Percentiles rank a stretch among this genome's conserved stretches.
Evolutionary conservation across 2,329 filamentous ascomycete genomes (phyloP).

Genomic region (Fusarium nygamai): DNA sequence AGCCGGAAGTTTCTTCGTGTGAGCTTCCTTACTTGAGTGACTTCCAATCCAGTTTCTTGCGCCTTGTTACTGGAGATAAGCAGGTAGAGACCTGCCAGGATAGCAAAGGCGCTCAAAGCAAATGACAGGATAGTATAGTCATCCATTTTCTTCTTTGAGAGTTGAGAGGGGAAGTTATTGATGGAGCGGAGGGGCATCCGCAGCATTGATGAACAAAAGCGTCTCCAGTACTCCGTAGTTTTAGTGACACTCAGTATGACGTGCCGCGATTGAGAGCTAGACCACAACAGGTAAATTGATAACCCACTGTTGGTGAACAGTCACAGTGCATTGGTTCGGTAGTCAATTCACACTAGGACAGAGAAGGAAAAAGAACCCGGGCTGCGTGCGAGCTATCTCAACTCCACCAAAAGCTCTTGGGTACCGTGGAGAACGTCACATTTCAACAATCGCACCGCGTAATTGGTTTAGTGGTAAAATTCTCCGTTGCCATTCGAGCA

Average conservation of each 20-base stretch:
- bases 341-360: neutral
- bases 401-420: rapidly evolving
- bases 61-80: neutral
- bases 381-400: too few relatives aligned
- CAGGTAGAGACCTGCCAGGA: neutral
- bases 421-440: rapidly evolving
- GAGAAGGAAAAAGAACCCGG: neutral
- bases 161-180: neutral
- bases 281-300: neutral
- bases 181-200: neutral
- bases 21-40: slow-evolving; percentile 20
- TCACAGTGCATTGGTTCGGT: neutral
- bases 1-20: neutral
- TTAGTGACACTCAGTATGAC: neutral
- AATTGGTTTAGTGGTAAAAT: slow-evolving; percentile 28
- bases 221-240: too few relatives aligned
- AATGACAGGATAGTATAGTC: neutral
- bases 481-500: slow-evolving; percentile 13
- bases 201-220: neutral
- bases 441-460: neutral
- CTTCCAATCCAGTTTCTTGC: slow-evolving; percentile 9
- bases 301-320: neutral
- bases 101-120: neutral
- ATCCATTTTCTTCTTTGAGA: neutral
- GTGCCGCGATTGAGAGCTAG: neutral